These are phyloP conservation scores for Malassezia furfur DNA, from an alignment of 1,284 basidiomycete genomes.

Conservation along the genomic window DNA sequence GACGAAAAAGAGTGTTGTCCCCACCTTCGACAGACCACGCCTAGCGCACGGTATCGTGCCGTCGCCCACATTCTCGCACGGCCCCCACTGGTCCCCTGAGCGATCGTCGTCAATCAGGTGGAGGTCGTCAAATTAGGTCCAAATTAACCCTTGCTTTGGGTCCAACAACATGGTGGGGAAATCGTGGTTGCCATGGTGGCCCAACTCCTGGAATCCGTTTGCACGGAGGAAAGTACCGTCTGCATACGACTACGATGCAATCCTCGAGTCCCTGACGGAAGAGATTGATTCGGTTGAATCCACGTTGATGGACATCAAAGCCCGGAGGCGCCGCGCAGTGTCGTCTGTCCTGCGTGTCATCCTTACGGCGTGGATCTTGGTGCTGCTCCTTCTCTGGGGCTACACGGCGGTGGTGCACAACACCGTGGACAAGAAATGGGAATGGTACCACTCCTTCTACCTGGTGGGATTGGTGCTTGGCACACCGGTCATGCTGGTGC, in stretches of 20 bases:
- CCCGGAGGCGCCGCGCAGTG: constrained; percentile 71
- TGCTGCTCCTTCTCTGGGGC: constrained; percentile 72
- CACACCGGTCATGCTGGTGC: constrained; percentile 6
- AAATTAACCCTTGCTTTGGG: too few relatives aligned
- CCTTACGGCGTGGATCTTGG: constrained; percentile 63
- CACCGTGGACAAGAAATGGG: neutral
- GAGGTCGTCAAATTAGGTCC: neutral
- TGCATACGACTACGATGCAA: constrained; percentile 52
- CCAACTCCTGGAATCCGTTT: constrained; percentile 16
- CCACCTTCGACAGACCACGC: too few relatives aligned
- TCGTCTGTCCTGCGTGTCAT: constrained; percentile 71
- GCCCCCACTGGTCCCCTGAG: too few relatives aligned
- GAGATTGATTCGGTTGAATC: constrained; percentile 57
- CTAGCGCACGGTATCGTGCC: too few relatives aligned
- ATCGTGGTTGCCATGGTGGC: constrained; percentile 14
- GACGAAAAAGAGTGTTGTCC: neutral
- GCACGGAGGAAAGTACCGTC: constrained; percentile 1
- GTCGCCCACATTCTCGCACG: too few relatives aligned
- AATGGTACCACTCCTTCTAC: constrained; percentile 1
- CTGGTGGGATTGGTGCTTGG: constrained; percentile 10
- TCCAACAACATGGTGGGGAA: neutral
- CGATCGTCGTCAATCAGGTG: too few relatives aligned
- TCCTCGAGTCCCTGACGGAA: constrained; percentile 51
- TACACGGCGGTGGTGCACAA: constrained; percentile 11
- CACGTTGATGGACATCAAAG: constrained; percentile 73